A percentile compares a stretch with the other conserved stretches of the same genome.
phyloP scores from a whole-genome alignment of 495 filamentous ascomycete species.

The Barbatosphaeria neglecta region DNA sequence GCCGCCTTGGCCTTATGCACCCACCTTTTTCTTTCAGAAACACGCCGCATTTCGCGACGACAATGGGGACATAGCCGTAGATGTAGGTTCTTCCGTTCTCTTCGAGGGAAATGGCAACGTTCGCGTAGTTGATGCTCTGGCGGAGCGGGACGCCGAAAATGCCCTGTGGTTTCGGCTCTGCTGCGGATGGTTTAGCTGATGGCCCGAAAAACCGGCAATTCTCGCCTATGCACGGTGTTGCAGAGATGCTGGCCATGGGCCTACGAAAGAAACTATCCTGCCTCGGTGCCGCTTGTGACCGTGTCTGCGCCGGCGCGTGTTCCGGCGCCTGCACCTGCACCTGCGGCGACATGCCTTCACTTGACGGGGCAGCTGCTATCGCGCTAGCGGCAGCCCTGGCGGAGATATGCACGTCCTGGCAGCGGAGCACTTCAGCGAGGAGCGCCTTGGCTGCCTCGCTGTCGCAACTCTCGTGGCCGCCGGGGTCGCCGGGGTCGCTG shows the following conservation, averaged over 20 bases:
- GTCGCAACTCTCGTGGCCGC: no score
- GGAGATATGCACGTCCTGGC: background rate
- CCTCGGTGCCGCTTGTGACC: background rate
- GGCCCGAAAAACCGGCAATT: background rate
- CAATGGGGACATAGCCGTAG: conserved; percentile 97
- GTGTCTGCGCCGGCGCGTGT: no score
- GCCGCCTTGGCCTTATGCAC: conserved; percentile 13
- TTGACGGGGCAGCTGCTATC: background rate
- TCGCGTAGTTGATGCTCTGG: conserved; percentile 93
- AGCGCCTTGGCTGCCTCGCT: background rate
- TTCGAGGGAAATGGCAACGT: conserved; percentile 95
- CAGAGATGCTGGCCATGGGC: background rate
- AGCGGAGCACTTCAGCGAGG: background rate
- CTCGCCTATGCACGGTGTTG: background rate
- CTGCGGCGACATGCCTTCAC: background rate
- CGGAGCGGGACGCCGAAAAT: conserved; percentile 95
- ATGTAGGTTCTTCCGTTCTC: conserved; percentile 88
- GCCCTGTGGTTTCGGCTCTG: conserved; percentile 29
- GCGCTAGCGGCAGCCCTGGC: background rate
- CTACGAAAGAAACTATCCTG: background rate
- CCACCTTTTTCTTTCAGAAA: conserved; percentile 97
- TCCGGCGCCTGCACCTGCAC: no score
- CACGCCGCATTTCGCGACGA: conserved; percentile 96
- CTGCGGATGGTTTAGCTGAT: conserved; percentile 11
- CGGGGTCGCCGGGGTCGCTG: no score